Evolutionary conservation across 2,329 filamentous ascomycete species (phyloP), one percentile per base, ranked within the genome.

Genomic region (Colletotrichum limetticola): DNA sequence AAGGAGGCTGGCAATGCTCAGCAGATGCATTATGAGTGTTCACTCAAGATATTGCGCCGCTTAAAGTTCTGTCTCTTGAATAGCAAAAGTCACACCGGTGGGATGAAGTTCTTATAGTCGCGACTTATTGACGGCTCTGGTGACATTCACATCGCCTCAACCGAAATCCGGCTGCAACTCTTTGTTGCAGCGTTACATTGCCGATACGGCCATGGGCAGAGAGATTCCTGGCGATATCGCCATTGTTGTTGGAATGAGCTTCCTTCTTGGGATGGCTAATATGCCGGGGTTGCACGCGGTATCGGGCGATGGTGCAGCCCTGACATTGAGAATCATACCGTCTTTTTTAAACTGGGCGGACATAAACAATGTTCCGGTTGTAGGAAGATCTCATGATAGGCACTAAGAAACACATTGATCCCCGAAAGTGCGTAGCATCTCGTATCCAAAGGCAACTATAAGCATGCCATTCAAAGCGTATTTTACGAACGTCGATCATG

Each of bases 261-360:
- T 68, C 68, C 68, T 68, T 58, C 64, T 71, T 71, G 64, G 68
- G 68, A 71, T 3, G 49, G 14, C 52, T 67, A 62, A 57, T 16
- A 32, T 30, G 28, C 35, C 14, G 14, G n/a, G 49, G 49, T 32
- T 14, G 19, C 12, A 37, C 53, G 30, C 35, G 52, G 24, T 22
- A 60, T 58, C 42, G 30, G 53, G 56, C 58, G 55, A 66, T 58
- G 2, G 30, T 32, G 30, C 26, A 19, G 42, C 5, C 0, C 42
- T 24, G 42, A 42, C 12, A 42, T 3, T 42, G 37, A 42, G 16
- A 42, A 42, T 42, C 37, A 19, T 42, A 42, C 37, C 37, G 37
- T 42, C 37, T 42, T 42, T 42, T 8, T 42, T 6, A 7, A 42
- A 42, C 16, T 8, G 19, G 5, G 37, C 16, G 5, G 16, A 19